Evolutionary conservation across 352 stramenopile species (phyloP).

Genomic region (Pythium brachiatum): DNA sequence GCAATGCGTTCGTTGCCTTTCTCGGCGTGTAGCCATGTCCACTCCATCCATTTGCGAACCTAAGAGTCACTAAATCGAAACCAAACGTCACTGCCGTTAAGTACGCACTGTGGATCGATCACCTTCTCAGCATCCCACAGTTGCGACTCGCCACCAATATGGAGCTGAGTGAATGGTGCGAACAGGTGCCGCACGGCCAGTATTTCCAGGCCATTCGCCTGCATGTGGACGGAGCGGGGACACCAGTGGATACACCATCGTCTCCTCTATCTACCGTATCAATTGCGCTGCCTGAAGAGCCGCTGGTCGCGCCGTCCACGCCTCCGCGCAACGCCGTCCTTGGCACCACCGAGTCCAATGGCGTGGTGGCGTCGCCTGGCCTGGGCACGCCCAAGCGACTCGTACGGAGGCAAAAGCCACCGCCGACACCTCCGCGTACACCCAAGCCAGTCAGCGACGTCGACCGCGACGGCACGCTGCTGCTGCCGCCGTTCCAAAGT

Average conservation of each 20-base stretch:
- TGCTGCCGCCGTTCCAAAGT: conserved; percentile 54
- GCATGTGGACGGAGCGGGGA: conserved; percentile 9
- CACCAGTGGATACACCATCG: background rate
- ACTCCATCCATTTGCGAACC: conserved; percentile 13
- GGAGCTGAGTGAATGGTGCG: conserved; percentile 31
- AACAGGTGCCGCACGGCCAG: conserved; percentile 26
- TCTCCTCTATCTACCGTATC: background rate
- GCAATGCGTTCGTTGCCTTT: background rate
- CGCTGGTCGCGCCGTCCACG: conserved; percentile 2
- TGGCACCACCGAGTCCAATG: background rate
- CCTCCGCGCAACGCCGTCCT: background rate
- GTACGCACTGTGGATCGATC: conserved; percentile 14
- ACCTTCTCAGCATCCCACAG: background rate
- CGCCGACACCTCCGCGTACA: conserved; percentile 6
- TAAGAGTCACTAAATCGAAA: conserved; percentile 18
- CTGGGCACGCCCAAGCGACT: conserved; percentile 25
- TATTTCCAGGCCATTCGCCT: conserved; percentile 32
- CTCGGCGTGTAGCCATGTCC: background rate
- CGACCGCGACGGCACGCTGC: conserved; percentile 17
- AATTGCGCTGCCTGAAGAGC: background rate
- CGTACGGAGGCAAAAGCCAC: conserved; percentile 28
- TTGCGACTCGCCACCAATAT: conserved; percentile 14
- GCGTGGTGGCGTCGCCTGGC: conserved; percentile 1
- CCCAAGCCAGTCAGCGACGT: conserved; percentile 8
- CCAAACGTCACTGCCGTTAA: conserved; percentile 14